Evolutionary conservation across 371 early-diverging fungal species (phyloP).

Genomic region (Apophysomyces elegans): DNA sequence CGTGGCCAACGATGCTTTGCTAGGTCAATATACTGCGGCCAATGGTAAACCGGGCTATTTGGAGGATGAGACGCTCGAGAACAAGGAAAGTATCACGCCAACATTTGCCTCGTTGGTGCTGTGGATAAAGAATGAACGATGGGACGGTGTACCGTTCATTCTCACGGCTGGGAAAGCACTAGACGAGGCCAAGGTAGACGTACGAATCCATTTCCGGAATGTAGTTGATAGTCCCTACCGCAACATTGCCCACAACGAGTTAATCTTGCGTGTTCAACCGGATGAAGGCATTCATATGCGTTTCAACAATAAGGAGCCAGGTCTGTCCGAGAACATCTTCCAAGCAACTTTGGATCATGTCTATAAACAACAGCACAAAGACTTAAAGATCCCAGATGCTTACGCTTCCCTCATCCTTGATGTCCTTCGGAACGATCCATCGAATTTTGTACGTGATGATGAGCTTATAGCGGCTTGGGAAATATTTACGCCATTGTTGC

Average conservation of each 20-base stretch:
- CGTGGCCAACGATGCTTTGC: constrained; percentile 72
- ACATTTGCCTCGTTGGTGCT: constrained; percentile 92
- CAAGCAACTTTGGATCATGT: constrained; percentile 93
- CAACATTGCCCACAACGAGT: constrained; percentile 86
- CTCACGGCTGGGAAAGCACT: constrained; percentile 97
- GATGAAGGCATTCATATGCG: constrained; percentile 97
- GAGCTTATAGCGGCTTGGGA: constrained; percentile 97
- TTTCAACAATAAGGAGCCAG: constrained; percentile 93
- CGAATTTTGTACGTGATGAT: constrained; percentile 97
- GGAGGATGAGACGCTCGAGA: constrained; percentile 85
- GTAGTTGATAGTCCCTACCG: constrained; percentile 79
- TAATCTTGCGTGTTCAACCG: constrained; percentile 96
- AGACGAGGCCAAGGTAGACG: constrained; percentile 90
- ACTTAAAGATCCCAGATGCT: constrained; percentile 92
- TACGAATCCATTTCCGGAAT: constrained; percentile 95
- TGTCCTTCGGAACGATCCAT: constrained; percentile 87
- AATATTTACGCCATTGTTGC: constrained; percentile 95
- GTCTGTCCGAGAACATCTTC: constrained; percentile 66
- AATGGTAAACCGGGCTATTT: constrained; percentile 88
- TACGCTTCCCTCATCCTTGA: constrained; percentile 95
- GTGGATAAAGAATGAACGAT: constrained; percentile 92
- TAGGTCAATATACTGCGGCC: constrained; percentile 87
- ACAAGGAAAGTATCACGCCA: constrained; percentile 79
- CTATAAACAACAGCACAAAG: constrained; percentile 85
- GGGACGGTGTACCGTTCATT: constrained; percentile 97